These are phyloP conservation scores for Pholiota molesta DNA, from an alignment of 768 basidiomycete genomes.

Conservation along the genomic window DNA sequence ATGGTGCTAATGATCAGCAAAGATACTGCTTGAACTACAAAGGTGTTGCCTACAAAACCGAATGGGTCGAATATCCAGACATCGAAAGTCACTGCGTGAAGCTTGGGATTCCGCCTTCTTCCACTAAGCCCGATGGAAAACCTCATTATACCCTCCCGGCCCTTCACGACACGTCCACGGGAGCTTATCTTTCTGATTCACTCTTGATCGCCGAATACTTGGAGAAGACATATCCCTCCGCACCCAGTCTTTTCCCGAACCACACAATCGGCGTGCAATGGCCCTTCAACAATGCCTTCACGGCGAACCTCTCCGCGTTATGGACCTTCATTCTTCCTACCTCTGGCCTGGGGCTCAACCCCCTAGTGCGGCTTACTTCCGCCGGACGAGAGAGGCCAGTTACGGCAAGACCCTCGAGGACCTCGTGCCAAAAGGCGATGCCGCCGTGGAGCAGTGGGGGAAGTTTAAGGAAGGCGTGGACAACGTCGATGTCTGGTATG, in stretches of 20 bases:
- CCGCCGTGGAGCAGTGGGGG: slow-evolving; percentile 34
- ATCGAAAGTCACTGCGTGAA: slow-evolving; percentile 1
- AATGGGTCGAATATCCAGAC: slow-evolving; percentile 7
- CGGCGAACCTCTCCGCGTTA: background rate
- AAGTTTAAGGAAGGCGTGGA: slow-evolving; percentile 31
- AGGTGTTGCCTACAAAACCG: background rate
- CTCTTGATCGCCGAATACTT: slow-evolving; percentile 14
- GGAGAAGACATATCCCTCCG: slow-evolving; percentile 6
- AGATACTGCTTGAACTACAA: slow-evolving; percentile 8
- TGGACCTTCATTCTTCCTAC: slow-evolving; percentile 11
- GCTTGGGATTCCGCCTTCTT: background rate
- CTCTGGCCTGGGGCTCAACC: slow-evolving; percentile 7
- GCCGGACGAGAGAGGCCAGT: slow-evolving; percentile 30
- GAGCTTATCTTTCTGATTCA: slow-evolving; percentile 1
- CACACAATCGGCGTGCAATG: slow-evolving; percentile 13
- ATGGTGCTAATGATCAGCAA: background rate
- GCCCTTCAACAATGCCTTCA: slow-evolving; percentile 12
- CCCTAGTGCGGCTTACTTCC: slow-evolving; percentile 30
- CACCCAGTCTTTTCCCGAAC: slow-evolving; percentile 13
- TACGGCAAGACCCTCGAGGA: slow-evolving; percentile 38
- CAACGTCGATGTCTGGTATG: slow-evolving; percentile 25
- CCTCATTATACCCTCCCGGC: slow-evolving; percentile 4
- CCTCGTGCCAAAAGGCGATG: slow-evolving; percentile 29
- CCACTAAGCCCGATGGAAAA: background rate
- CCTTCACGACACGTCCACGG: slow-evolving; percentile 6